Evolutionary conservation across 352 stramenopile genomes (phyloP).

Genomic region (Pythium guiyangense): DNA sequence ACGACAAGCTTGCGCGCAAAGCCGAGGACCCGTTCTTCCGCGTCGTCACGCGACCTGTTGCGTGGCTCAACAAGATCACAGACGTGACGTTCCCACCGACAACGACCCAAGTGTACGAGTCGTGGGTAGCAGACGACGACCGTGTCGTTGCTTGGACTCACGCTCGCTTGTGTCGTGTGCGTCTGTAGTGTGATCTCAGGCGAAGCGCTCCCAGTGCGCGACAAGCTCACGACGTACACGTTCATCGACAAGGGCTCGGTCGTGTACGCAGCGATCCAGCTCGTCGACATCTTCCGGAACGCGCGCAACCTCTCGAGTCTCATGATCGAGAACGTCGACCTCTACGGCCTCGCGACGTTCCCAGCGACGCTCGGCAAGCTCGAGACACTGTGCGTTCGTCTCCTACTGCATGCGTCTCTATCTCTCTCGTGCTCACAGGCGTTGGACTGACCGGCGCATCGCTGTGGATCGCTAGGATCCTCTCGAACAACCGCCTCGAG

Average conservation of each 20-base stretch:
- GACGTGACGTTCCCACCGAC: slow-evolving; percentile 27
- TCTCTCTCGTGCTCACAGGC: no score
- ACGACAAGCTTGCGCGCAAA: slow-evolving; percentile 17
- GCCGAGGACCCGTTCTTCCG: slow-evolving; percentile 18
- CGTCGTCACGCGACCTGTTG: slow-evolving; percentile 19
- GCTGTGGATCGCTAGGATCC: slow-evolving; percentile 7
- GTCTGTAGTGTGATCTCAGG: slow-evolving; percentile 23
- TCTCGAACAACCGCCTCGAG: slow-evolving; percentile 16
- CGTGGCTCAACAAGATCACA: slow-evolving; percentile 16
- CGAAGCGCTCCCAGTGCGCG: slow-evolving; percentile 29
- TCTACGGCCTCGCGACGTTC: slow-evolving; percentile 21
- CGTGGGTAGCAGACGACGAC: neutral
- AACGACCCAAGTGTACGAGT: slow-evolving; percentile 24
- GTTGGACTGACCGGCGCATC: no score
- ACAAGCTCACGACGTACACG: slow-evolving; percentile 25
- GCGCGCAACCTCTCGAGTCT: slow-evolving; percentile 23
- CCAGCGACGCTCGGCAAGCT: slow-evolving; percentile 20
- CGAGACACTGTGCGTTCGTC: slow-evolving; percentile 20
- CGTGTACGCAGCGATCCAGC: slow-evolving; percentile 16
- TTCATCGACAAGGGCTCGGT: slow-evolving; percentile 19
- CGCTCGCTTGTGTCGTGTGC: neutral
- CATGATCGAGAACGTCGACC: slow-evolving; percentile 36
- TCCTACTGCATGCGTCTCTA: neutral
- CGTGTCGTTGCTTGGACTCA: neutral
- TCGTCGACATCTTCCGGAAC: slow-evolving; percentile 18